Percentiles rank a stretch among this genome's conserved stretches.
Conservation (phyloP, 148 eudicot species). For the Rhododendron griersonianum region DNA sequence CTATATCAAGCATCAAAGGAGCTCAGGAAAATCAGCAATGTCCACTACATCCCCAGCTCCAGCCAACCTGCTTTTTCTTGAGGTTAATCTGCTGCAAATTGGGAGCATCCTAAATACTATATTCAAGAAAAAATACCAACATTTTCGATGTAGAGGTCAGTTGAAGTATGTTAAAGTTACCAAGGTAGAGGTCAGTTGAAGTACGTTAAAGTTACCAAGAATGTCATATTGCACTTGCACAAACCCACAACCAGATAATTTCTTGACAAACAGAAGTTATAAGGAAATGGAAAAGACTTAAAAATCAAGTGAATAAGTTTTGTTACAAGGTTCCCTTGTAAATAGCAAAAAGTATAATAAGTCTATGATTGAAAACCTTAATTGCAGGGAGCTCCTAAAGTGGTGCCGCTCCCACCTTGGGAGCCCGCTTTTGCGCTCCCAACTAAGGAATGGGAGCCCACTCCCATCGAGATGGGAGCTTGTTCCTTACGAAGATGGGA, state of each 20-base stretch:
- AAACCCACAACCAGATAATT: background rate
- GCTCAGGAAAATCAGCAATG: constrained; percentile 14
- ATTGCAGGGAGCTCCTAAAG: too few relatives aligned
- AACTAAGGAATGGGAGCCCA: too few relatives aligned
- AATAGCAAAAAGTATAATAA: background rate
- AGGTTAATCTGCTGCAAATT: constrained; percentile 28
- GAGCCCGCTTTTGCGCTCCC: too few relatives aligned
- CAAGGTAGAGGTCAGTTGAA: background rate
- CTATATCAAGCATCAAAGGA: constrained; percentile 14
- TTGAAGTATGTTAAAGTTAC: background rate
- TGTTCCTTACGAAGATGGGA: too few relatives aligned
- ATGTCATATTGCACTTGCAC: background rate
- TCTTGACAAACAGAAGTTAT: background rate
- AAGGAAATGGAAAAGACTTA: background rate
- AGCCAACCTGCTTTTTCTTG: constrained; percentile 27
- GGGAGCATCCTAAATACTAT: constrained; percentile 33
- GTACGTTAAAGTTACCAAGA: background rate
- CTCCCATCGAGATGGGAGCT: too few relatives aligned
- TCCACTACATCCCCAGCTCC: constrained; percentile 32
- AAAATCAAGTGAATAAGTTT: constrained; percentile 5
- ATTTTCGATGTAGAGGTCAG: background rate
- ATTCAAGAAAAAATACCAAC: constrained; percentile 7
- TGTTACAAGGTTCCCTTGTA: background rate
- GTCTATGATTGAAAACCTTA: background rate
- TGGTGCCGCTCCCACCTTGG: too few relatives aligned